A percentile compares a stretch with the other conserved stretches of the same genome.
phyloP scores from a whole-genome alignment of 768 basidiomycete genomes.

The Phaeolepiota aurea region DNA sequence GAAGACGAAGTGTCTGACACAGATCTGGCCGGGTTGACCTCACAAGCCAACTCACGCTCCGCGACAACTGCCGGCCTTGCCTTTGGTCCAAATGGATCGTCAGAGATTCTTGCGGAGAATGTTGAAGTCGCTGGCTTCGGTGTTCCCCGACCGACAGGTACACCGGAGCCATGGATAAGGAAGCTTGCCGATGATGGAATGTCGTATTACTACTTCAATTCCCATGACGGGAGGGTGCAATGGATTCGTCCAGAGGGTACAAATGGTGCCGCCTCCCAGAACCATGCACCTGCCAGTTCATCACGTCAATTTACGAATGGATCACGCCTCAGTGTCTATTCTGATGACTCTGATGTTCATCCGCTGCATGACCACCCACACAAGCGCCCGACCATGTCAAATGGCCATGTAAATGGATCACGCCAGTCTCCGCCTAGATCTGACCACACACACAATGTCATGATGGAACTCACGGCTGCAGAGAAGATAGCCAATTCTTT shows the following conservation, averaged over 20 bases:
- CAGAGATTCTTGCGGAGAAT: slow-evolving; percentile 24
- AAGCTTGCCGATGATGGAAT: slow-evolving; percentile 76
- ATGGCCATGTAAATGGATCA: slow-evolving; percentile 14
- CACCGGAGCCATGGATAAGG: slow-evolving; percentile 78
- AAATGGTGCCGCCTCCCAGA: slow-evolving; percentile 8
- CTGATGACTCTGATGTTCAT: slow-evolving; percentile 72
- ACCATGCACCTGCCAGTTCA: slow-evolving; percentile 14
- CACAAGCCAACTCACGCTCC: slow-evolving; percentile 48
- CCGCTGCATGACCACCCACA: slow-evolving; percentile 29
- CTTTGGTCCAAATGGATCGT: slow-evolving; percentile 28
- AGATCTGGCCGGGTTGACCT: slow-evolving; percentile 52
- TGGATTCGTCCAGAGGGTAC: slow-evolving; percentile 58
- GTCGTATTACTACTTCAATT: slow-evolving; percentile 76
- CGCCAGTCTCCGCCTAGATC: slow-evolving; percentile 8
- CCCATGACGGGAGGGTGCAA: slow-evolving; percentile 52
- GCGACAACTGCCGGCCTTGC: slow-evolving; percentile 46
- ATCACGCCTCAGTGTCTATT: slow-evolving; percentile 57
- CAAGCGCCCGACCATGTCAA: slow-evolving; percentile 17
- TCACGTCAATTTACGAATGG: slow-evolving; percentile 24
- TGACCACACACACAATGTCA: slow-evolving; percentile 12
- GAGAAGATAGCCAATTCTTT: slow-evolving; percentile 62
- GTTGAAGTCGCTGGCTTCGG: slow-evolving; percentile 50
- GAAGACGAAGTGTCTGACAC: slow-evolving; percentile 58
- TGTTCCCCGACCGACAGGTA: slow-evolving; percentile 45
- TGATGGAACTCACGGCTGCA: slow-evolving; percentile 50